Evolutionary conservation across 257 asterid genomes (phyloP), one percentile per base, ranked within the genome.

Genomic region (Paraleonurus japonicus): DNA sequence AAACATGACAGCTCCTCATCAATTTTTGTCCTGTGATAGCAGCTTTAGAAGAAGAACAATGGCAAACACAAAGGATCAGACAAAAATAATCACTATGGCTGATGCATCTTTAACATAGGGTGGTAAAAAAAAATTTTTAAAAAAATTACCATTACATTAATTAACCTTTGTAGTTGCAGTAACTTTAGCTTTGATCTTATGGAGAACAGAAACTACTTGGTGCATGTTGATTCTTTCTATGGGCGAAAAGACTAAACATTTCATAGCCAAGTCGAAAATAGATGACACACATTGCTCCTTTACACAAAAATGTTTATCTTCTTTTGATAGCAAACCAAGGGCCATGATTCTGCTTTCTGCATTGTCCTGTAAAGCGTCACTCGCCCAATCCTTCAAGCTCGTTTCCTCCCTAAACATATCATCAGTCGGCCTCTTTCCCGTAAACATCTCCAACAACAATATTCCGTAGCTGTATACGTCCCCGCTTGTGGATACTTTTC

Each of bases 241-340:
- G 1, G 78, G 82, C 4, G 69, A 70, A 50, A 30, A 9, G 0
- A 41, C 65, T 20, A 75, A 19, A 30, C 85, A 74, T 74, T 73
- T 69, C 82, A 77, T 74, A 22, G 80, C 78, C 71, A 81, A 51
- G 35, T 4, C 65, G 20, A 81, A 60, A 53, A 81, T 20, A 76
- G 80, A 74, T 2, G 73, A 51, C 15, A 77, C 75, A 6, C 80
- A 77, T 65, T 70, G 41, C 23, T 28, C 15, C 32, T 69, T 60
- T n/a, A n/a, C 48, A 1, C n/a, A 8, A 11, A 57, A 65, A 55
- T 73, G 26, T 23, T 20, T 33, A 17, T 76, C 81, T 33, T 65
- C 65, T 10, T 9, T 15, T 26, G 48, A 28, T 19, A 80, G 64
- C 60, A 76, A 68, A 59, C 61, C 75, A 27, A 60, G 55, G n/a